phyloP scores from a whole-genome alignment of 1,139 yeast species.

The Debaryomyces subglobosus region DNA sequence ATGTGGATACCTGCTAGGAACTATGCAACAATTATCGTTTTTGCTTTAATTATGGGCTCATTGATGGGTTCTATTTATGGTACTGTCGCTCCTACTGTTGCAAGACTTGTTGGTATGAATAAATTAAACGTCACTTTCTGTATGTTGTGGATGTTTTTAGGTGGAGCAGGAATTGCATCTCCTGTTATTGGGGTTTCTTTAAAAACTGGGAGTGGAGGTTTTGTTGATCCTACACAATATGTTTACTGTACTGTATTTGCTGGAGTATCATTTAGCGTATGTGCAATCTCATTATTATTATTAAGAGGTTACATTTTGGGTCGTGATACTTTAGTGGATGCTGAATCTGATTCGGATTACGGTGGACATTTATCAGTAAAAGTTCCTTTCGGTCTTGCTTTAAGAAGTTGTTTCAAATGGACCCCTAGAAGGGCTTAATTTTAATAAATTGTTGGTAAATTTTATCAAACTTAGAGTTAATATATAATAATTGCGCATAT shows the following conservation, averaged over 20 bases:
- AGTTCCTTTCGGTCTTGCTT: conserved; percentile 20
- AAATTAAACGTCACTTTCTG: conserved; percentile 54
- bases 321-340: conserved; percentile 36
- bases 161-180: conserved; percentile 49
- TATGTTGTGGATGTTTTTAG: conserved; percentile 51
- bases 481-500: background rate
- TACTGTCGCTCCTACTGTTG: conserved; percentile 32
- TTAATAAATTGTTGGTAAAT: background rate
- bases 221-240: conserved; percentile 49
- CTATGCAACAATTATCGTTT: conserved; percentile 31
- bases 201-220: conserved; percentile 36
- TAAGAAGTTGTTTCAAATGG: conserved; percentile 19
- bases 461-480: background rate
- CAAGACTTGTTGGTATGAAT: conserved; percentile 48
- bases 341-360: conserved; percentile 21
- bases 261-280: conserved; percentile 51
- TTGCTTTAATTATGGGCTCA: conserved; percentile 30
- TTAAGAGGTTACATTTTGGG: conserved; percentile 54
- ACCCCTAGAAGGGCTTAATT: conserved; percentile 9
- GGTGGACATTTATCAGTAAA: conserved; percentile 20
- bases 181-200: conserved; percentile 57
- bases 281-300: conserved; percentile 38
- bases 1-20: conserved; percentile 42
- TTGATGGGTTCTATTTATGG: conserved; percentile 35
- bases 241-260: conserved; percentile 54